Base-by-base conservation (phyloP, 441 rosid genomes). In the Adansonia madagascariensis region DNA sequence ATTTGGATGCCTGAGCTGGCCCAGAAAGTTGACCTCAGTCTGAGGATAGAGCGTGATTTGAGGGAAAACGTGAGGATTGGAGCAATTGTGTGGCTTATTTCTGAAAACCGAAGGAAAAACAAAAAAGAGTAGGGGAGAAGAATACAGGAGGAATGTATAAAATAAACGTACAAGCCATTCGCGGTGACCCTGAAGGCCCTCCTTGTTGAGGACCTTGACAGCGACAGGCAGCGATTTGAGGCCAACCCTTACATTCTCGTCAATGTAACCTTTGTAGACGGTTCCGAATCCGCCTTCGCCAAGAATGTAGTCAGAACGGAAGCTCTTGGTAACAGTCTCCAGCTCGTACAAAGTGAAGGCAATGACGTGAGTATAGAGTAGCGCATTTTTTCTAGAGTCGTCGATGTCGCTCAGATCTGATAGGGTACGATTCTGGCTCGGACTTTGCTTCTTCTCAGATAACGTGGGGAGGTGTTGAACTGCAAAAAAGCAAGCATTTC, bases 311-410 rank as follows among this genome's bases (percentile, higher is more conserved):
- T 96, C 99, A 1, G 98, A 88, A 57, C 98, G 96, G 88, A 94
- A 96, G 82, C 98, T 96, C 93, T 96, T 96, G 64, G 99, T 96
- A 66, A 94, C 94, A 60, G 98, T 94, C 88, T 94, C 99, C 4
- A 96, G 97, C 85, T 96, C 98, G 59, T 80, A 96, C 64, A 96
- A 79, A 76, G 97, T 90, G 77, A 96, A 94, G 60, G 98, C 90
- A 52, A 96, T 96, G 39, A 96, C 91, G 70, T 92, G 89, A 18
- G 97, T 87, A 69, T 93, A 95, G 50, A 91, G 91, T 72, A 88
- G 71, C 2, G 94, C 79, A 85, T 92, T 91, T 82, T 88, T 91
- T 59, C 92, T 84, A 2, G 87, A 88, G 78, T 91, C 93, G 82
- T 92, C 98, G 47, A 82, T 81, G 81, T 95, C 96, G 79, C 93